These are phyloP conservation scores for Eutrema yunnanense DNA, from an alignment of 345 rosid species.

Conservation along the genomic window DNA sequence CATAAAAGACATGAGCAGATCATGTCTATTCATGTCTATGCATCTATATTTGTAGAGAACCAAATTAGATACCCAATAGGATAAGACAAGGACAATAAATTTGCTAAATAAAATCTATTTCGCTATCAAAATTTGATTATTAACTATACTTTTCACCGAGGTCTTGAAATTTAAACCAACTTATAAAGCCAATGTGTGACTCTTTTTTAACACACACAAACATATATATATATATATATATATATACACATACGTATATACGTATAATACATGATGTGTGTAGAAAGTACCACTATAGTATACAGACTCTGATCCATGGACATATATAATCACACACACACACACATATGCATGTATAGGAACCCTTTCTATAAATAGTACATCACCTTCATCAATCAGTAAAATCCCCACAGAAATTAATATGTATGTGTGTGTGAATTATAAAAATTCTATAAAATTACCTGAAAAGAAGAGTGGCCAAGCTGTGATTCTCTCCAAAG, in stretches of 20 bases:
- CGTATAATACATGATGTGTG: neutral
- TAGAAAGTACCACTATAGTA: neutral
- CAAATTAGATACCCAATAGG: constrained; percentile 17
- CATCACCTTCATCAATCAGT: neutral
- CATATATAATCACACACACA: neutral
- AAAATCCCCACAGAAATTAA: neutral
- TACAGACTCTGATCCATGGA: constrained; percentile 5
- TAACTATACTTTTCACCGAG: neutral
- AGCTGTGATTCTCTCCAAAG: constrained; percentile 31
- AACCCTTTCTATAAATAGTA: neutral
- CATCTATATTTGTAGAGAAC: constrained; percentile 2
- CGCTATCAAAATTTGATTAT: constrained; percentile 1
- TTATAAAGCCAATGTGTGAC: neutral
- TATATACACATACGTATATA: too few relatives aligned
- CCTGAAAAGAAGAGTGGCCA: constrained; percentile 42
- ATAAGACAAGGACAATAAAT: constrained; percentile 12
- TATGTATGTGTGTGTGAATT: neutral
- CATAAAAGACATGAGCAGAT: constrained; percentile 19
- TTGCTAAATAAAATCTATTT: constrained; percentile 13
- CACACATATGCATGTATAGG: neutral
- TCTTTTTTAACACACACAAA: neutral
- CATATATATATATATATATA: neutral
- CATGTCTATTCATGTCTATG: constrained; percentile 19
- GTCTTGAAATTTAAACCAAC: neutral
- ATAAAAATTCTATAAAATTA: constrained; percentile 12